phyloP scores from a whole-genome alignment of 1,284 basidiomycete genomes.

The Moniliella sp. region DNA sequence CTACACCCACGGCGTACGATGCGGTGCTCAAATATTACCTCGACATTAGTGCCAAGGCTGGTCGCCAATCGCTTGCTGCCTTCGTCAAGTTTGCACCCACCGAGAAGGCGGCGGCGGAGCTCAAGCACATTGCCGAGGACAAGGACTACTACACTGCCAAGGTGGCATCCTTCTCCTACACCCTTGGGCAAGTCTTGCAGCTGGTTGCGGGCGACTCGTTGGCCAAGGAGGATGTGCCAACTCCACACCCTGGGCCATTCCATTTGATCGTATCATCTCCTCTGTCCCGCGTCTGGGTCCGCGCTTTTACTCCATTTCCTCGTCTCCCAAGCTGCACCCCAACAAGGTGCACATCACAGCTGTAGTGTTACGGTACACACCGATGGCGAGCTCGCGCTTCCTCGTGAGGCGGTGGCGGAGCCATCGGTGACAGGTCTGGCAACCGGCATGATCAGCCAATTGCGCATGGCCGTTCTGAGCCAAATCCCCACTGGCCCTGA shows the following conservation, averaged over 20 bases:
- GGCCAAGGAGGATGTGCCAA: constrained; percentile 39
- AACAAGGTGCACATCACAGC: constrained; percentile 77
- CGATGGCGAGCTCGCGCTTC: constrained; percentile 4
- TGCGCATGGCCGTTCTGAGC: constrained; percentile 48
- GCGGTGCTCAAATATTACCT: constrained; percentile 89
- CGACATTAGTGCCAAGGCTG: constrained; percentile 75
- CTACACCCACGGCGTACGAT: constrained; percentile 78
- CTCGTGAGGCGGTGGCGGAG: constrained; percentile 3
- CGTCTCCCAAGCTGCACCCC: constrained; percentile 72
- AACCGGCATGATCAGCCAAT: constrained; percentile 25
- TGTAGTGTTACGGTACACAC: constrained; percentile 45
- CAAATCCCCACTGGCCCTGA: constrained; percentile 17
- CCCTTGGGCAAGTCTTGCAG: constrained; percentile 73
- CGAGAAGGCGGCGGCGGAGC: constrained; percentile 50
- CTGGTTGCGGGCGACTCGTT: constrained; percentile 60
- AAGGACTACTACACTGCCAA: constrained; percentile 62
- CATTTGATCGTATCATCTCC: constrained; percentile 86
- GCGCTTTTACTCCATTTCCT: constrained; percentile 94
- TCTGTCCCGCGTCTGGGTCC: constrained; percentile 78
- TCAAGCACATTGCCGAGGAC: constrained; percentile 60
- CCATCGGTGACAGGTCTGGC: constrained; percentile 24
- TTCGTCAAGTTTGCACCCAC: constrained; percentile 71
- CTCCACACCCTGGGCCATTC: constrained; percentile 70
- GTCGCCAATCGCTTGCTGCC: constrained; percentile 70
- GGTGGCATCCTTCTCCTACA: constrained; percentile 60